These are phyloP conservation scores for Botrytis squamosa DNA, from an alignment of 2,329 filamentous ascomycete genomes.

Conservation along the genomic window DNA sequence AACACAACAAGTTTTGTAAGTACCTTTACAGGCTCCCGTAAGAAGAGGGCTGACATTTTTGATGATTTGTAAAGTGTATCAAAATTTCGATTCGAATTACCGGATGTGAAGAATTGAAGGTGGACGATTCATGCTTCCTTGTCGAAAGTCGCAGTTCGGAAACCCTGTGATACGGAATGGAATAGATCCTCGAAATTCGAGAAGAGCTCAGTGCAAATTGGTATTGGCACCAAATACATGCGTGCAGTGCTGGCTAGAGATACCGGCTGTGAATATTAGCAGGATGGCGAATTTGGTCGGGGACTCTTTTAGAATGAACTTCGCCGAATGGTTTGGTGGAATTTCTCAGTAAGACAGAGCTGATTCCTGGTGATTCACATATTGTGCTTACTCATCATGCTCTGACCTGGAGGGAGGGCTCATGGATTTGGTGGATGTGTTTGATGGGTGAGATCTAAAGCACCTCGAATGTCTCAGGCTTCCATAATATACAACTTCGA, in stretches of 20 bases:
- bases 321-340: not conserved
- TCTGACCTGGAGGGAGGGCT: not conserved
- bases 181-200: not conserved
- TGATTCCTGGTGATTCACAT: not conserved
- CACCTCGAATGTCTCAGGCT: not conserved
- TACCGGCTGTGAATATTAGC: not conserved
- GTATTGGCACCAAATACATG: not conserved
- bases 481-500: not conserved
- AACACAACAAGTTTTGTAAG: no score
- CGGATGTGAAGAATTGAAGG: no score
- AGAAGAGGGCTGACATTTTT: not conserved
- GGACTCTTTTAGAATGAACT: no score
- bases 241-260: not conserved
- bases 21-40: no score
- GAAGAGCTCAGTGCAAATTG: no score
- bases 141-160: rapidly evolving
- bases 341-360: not conserved
- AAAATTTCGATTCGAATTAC: no score
- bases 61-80: not conserved
- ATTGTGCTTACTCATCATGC: not conserved
- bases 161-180: not conserved
- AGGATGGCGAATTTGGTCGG: rapidly evolving
- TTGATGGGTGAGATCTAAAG: no score
- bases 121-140: not conserved
- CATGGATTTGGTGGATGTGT: not conserved